Base-by-base conservation (phyloP, 805 yeast species). In the Starmera caribaea region DNA sequence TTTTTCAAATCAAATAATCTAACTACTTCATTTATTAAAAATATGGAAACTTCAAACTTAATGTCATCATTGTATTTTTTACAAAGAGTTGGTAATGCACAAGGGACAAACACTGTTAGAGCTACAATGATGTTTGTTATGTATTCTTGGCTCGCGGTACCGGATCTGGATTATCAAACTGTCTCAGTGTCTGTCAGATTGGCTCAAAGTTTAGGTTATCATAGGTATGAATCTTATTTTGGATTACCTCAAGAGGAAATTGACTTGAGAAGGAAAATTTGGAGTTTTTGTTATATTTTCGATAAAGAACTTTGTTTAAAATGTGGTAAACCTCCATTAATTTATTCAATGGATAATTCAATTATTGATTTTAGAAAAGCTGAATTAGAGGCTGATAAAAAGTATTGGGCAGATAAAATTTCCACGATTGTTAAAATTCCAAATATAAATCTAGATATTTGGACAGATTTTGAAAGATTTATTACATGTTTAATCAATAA, bases 191-290 rank as follows among this genome's bases (percentile, higher is more conserved):
- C 76, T 3, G 58, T 71, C 6, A 59, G 77, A 43, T 66, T 67
- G 42, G 79, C 78, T 0, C 69, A 67, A 33, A 76, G 72, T 26
- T 45, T 74, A 48, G 82, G 81, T 0, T 57, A 79, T 13, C 73
- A 78, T 46, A 55, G 73, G 34, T 55, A 50, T 8, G 79, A 73
- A 30, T 46, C 67, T 4, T 65, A 65, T 41, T 45, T 51, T 5
- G 59, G 63, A 4, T 40, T 71, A 14, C 31, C 57, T 1, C 45
- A 50, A 1, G 53, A 49, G 7, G 76, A 73, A 29, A 50, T 57
- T 2, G 45, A 52, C 3, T 46, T 54, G 3, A 61, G 73, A 13
- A 52, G 67, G 29, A 42, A 54, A 15, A 41, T 76, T 16, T 76
- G 76, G 73, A 66, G 74, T 67, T 46, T 59, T 9, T 64, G 76